phyloP scores from a whole-genome alignment of 139 green algal genomes.

The Picochlorum sp. region DNA sequence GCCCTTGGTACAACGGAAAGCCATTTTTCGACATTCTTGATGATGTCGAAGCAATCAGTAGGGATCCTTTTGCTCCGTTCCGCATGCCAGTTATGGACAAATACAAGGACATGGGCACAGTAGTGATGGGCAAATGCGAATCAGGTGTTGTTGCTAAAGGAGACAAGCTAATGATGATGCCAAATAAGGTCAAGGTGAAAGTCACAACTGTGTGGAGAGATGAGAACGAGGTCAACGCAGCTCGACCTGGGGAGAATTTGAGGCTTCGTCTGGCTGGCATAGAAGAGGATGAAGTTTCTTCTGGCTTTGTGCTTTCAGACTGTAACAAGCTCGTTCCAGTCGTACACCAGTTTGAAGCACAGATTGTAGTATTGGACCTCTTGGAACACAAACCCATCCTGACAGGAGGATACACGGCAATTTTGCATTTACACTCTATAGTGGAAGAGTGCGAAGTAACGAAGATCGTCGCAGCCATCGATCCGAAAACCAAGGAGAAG shows the following conservation, averaged over 20 bases:
- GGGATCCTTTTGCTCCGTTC: slow-evolving; percentile 62
- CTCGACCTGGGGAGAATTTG: slow-evolving; percentile 76
- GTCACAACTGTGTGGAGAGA: slow-evolving; percentile 84
- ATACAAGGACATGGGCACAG: slow-evolving; percentile 92
- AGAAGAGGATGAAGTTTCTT: slow-evolving; percentile 77
- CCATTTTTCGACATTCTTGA: slow-evolving; percentile 91
- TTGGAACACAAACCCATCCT: slow-evolving; percentile 97
- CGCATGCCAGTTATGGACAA: slow-evolving; percentile 95
- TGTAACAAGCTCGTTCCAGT: slow-evolving; percentile 53
- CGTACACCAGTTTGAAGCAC: slow-evolving; percentile 78
- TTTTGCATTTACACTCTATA: slow-evolving; percentile 80
- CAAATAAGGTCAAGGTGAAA: slow-evolving; percentile 85
- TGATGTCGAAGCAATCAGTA: slow-evolving; percentile 52
- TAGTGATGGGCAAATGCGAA: slow-evolving; percentile 98
- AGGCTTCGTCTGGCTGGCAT: slow-evolving; percentile 63
- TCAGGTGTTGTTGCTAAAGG: slow-evolving; percentile 72
- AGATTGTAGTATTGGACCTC: slow-evolving; percentile 66
- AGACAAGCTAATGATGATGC: slow-evolving; percentile 85
- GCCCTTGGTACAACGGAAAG: slow-evolving; percentile 65
- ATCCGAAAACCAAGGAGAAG: slow-evolving; percentile 79
- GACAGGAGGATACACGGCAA: slow-evolving; percentile 79
- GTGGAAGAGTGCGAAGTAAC: slow-evolving; percentile 95
- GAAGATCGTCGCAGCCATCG: slow-evolving; percentile 65
- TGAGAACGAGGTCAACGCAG: slow-evolving; percentile 74
- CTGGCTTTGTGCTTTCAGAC: slow-evolving; percentile 84